Evolutionary conservation across 495 filamentous ascomycete species (phyloP), one percentile per base, ranked within the genome.

Genomic region (Tuber umbilicatum): DNA sequence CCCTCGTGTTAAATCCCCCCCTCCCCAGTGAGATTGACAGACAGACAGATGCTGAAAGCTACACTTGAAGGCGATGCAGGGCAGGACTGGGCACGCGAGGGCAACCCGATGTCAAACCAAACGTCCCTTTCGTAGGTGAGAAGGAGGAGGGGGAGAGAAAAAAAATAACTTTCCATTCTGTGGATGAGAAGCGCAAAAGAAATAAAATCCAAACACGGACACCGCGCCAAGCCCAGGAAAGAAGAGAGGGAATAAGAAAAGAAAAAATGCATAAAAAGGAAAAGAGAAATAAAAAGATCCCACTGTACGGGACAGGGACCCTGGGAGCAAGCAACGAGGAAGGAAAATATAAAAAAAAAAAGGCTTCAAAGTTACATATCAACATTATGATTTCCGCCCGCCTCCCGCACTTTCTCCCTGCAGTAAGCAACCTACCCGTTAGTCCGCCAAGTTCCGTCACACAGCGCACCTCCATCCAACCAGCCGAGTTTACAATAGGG

Each of bases 191-290:
- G 55, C n/a, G 12, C 35, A 31, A 27, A 35, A 19, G 27, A 35
- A 27, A 16, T 31, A 31, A 17, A 64, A 35, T 64, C 55, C 55
- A 78, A 76, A 75, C 69, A 78, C 76, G 69, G 69, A 79, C 60
- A 78, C 77, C 72, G 27, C 72, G 77, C 77, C 69, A 78, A 79
- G 72, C 77, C 75, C 77, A 78, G 74, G 68, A 79, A 79, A 79
- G 73, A 77, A 72, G 47, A 79, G 40, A 38, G 42, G 72, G 72
- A 78, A 40, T 72, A 78, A 74, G 50, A 75, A 71, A 78, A 78
- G n/a, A 71, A 78, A 74, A 76, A 78, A 74, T 77, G n/a, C 55
- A 31, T 31, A 17, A 35, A 64, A 17, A 27, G 27, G 10, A 17
- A 35, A 35, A 31, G 27, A 27, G 27, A 35, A 64, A 64, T 64